Evolutionary conservation across 2,329 filamentous ascomycete genomes (phyloP), one percentile per base, ranked within the genome.

Genomic region (Botrytis aclada): DNA sequence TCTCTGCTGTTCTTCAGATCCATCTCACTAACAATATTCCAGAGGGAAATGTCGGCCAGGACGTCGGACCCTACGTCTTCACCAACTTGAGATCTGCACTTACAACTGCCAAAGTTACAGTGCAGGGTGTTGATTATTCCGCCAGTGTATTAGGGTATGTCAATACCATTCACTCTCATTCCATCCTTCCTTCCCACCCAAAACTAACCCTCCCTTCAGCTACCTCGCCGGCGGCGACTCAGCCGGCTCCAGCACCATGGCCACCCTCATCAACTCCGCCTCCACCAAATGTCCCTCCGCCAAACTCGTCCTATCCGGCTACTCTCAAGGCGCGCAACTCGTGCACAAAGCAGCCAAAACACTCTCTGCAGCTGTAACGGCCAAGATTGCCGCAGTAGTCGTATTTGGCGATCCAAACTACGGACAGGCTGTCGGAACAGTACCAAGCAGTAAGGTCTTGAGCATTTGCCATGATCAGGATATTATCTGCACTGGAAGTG

Each of bases 361-460:
- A 0, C 74, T 84, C 0, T 74, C 78, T 5, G 71, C 76, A 7
- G 74, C 72, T 0, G 78, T 81, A 1, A 77, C 79, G 20, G 72
- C 73, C 4, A 79, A 78, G 74, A 80, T 85, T 61, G 80, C 78
- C 45, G 83, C 81, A 1, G 83, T 83, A 1, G 82, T 83, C 0
- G 80, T 84, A 8, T 86, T 82, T 71, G 84, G 84, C 1, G 83
- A 84, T 73, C 84, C 83, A 25, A 79, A 81, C 76, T 82, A 39
- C 25, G 70, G 70, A 1, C 25, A 72, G 20, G 51, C 70, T 4
- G 70, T 72, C 3, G 70, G 70, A 8, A 39, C 34, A 1, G 70
- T 72, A 9, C 34, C 62, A 12, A 58, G 22, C 3, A 37, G n/a
- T 10, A 72, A 72, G 16, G 51, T 72, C 9, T 34, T 41, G 70